Evolutionary conservation across 2,329 filamentous ascomycete genomes (phyloP), one percentile per base, ranked within the genome.

Genomic region (Pseudocercospora vitis): DNA sequence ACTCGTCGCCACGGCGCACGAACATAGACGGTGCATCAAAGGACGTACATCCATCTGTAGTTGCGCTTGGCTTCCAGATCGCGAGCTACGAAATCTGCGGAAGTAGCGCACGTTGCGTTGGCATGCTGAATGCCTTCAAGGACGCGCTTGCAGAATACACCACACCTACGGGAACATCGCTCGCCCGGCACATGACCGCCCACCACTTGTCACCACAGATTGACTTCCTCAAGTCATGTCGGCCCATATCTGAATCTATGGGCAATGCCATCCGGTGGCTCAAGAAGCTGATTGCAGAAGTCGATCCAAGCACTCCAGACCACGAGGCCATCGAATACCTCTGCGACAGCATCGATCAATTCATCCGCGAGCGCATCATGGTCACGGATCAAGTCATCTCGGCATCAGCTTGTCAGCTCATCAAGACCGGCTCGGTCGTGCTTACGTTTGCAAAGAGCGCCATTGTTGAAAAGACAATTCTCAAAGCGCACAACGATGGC

Each of bases 181-280:
- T 99, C 35, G 88, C 91, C 16, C 86, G 94, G 28, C 91, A 99
- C 75, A 85, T 99, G 65, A 94, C 90, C 26, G 88, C 89, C 8
- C 90, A 97, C 72, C 85, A 90, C 60, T 84, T 99, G 55, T 94
- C 91, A 66, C 89, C 91, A 31, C 94, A 99, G 73, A 96, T 99
- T 67, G 91, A 95, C 61, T 96, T 95, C 68, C 81, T 99, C 56
- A 89, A 89, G 56, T 90, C 90, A 62, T 96, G 91, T 68, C 86
- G 94, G n/a, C 91, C 94, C 28, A 88, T 99, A 74, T 95, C 89
- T 62, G 94, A 96, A 73, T 90, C 89, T 58, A 96, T 97, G 86
- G 94, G 94, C 56, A 99, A 97, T 71, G 91, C 91, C 29, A 95
- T 99, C 68, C 84, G 94, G 50, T 92, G 91, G 80, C 81, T 99